Base-by-base conservation (phyloP, 768 basidiomycete species). In the Tylopilus sp. region DNA sequence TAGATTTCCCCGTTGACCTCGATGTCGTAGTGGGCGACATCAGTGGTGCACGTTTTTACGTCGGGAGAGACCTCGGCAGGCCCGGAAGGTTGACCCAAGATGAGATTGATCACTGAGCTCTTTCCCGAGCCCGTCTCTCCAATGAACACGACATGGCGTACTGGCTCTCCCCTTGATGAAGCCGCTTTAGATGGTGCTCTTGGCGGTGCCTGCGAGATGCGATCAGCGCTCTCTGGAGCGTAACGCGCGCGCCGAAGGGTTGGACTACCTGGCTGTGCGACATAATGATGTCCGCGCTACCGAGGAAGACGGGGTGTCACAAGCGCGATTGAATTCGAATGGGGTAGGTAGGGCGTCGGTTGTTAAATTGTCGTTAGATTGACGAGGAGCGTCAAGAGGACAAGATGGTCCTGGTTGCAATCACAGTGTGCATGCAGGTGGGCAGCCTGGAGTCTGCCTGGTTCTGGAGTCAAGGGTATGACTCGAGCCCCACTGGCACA, bases 71-170 rank as follows among this genome's bases (percentile, higher is more conserved):
- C 60, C 0, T 7, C 12, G 3, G 73, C 71, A 4, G 25, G 25
- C 25, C 25, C 25, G 8, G 25, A 8, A 15, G 33, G 1, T 64
- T 28, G 22, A 20, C 53, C 62, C 6, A 56, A 55, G 38, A 76
- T 55, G 62, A 78, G 69, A 45, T 76, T 77, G 52, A 77, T 62
- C 20, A 76, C 57, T 0, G 72, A 74, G 53, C 73, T 75, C 57
- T 77, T 78, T 10, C 72, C 66, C 1, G 57, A 52, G 38, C 66
- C 68, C 1, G 55, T 62, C 42, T 68, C 68, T 26, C 68, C 71
- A 43, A 78, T 73, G 48, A 63, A 74, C 33, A 67, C 65, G 44
- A 56, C 69, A 6, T 76, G 72, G 47, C 62, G 62, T 12, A n/a
- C n/a, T n/a, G n/a, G n/a, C n/a, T n/a, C n/a, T n/a, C n/a, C n/a